phyloP scores from a whole-genome alignment of 2,329 filamentous ascomycete species.

The Trichophyton rubrum region DNA sequence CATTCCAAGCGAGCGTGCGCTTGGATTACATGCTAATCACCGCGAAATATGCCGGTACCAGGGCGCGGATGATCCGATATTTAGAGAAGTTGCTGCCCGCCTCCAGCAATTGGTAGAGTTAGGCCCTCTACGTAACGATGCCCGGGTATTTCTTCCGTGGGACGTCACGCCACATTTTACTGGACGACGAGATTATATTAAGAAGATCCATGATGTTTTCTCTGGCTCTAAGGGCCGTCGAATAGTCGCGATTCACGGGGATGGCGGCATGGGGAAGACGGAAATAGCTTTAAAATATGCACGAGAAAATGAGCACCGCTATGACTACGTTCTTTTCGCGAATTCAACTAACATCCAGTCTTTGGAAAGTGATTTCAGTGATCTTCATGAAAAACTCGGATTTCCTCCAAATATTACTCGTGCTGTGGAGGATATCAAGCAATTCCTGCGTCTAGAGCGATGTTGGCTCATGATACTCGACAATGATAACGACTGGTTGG shows the following conservation, averaged over 20 bases:
- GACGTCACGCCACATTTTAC: constrained; percentile 1
- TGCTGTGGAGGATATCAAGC: too few relatives aligned
- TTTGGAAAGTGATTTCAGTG: constrained; percentile 1
- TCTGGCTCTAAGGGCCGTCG: too few relatives aligned
- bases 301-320: too few relatives aligned
- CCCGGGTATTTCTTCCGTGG: constrained; percentile 1
- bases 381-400: too few relatives aligned
- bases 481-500: constrained; percentile 4
- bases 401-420: too few relatives aligned
- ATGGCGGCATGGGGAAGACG: too few relatives aligned
- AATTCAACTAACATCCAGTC: too few relatives aligned
- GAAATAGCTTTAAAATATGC: too few relatives aligned
- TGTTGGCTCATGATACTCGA: constrained; percentile 5
- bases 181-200: neutral
- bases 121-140: neutral
- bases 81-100: neutral
- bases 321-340: too few relatives aligned
- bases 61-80: neutral
- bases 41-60: constrained; percentile 4
- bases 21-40: constrained; percentile 3
- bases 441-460: neutral
- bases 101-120: neutral
- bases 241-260: too few relatives aligned
- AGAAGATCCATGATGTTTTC: too few relatives aligned
- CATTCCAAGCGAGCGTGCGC: neutral